A percentile compares a stretch with the other conserved stretches of the same genome.
Conservation (phyloP, 1,284 basidiomycete species). For the Cryptococcus wingfieldii region DNA sequence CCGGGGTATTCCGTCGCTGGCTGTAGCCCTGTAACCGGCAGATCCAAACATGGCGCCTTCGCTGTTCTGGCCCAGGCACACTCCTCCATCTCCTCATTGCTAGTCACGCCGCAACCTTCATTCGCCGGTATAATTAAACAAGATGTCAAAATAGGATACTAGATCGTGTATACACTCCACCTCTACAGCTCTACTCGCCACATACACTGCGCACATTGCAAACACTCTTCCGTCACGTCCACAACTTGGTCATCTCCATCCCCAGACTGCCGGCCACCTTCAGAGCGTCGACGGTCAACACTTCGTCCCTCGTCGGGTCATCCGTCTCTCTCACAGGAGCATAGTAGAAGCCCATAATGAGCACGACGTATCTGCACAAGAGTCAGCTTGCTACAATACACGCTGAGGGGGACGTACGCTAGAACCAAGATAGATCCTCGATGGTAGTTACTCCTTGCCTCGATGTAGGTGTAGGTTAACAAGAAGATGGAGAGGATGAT, state of each 20-base stretch:
- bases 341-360: conserved; percentile 73
- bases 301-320: conserved; percentile 2
- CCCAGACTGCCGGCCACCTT: not conserved
- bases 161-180: not conserved
- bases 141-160: too few relatives aligned
- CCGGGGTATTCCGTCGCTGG: too few relatives aligned
- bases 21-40: too few relatives aligned
- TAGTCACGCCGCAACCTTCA: too few relatives aligned
- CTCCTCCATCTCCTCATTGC: too few relatives aligned
- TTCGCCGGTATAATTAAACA: too few relatives aligned
- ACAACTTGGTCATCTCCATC: conserved; percentile 11
- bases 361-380: conserved; percentile 64
- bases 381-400: conserved; percentile 7
- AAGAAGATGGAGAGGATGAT: conserved; percentile 93
- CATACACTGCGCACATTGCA: too few relatives aligned
- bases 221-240: conserved; percentile 3
- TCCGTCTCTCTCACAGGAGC: conserved; percentile 51
- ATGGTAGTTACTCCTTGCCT: conserved; percentile 95
- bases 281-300: conserved; percentile 6
- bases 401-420: conserved; percentile 55
- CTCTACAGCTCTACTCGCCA: not conserved
- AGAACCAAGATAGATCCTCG: conserved; percentile 87
- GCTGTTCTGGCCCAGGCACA: too few relatives aligned
- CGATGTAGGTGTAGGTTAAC: conserved; percentile 98
- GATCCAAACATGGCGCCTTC: too few relatives aligned